Evolutionary conservation across 2,329 filamentous ascomycete genomes (phyloP), one percentile per base, ranked within the genome.

Genomic region (Fusarium succisae): DNA sequence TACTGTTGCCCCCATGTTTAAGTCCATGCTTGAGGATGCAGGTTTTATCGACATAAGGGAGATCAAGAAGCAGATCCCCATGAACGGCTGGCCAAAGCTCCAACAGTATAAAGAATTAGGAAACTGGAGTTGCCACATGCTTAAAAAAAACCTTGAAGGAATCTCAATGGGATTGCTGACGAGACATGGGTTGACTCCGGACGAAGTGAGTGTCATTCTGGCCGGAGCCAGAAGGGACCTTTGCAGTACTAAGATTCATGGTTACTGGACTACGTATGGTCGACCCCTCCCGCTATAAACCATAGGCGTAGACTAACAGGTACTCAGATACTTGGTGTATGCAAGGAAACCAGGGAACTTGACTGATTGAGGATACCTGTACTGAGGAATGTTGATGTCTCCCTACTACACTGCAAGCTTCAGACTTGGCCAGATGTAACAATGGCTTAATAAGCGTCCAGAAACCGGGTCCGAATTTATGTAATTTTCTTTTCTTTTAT

Each of bases 161-260:
- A 41, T 41, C 20, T 41, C 39, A 41, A 41, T 41, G 20, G 20
- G 20, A 41, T 41, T 41, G 20, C 39, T 41, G 20, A 41, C 20
- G 39, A 41, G 9, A 22, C 39, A 22, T 41, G 20, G 39, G 1
- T 14, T 22, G 12, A 41, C 20, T 22, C 12, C 5, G 20, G 39
- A 41, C 1, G 12, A 41, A 41, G 39, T 41, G 20, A 1, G 22
- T 22, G 20, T 9, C 2, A 0, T 41, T 14, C 39, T 41, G 39
- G 39, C 39, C 12, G 20, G 2, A 0, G 39, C 14, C 3, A 41
- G 39, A 41, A 41, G 20, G 39, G 39, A 41, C 39, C 39, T 41
- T 0, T 1, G 0, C 12, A 41, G 1, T 14, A 22, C 39, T 12
- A 14, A 41, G 12, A 41, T 41, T 4, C 39, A 41, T 41, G 39